Percentiles rank a stretch among this genome's conserved stretches.
Conservation (phyloP, 2,329 filamentous ascomycete genomes). For the Dichotomopilus funicola region DNA sequence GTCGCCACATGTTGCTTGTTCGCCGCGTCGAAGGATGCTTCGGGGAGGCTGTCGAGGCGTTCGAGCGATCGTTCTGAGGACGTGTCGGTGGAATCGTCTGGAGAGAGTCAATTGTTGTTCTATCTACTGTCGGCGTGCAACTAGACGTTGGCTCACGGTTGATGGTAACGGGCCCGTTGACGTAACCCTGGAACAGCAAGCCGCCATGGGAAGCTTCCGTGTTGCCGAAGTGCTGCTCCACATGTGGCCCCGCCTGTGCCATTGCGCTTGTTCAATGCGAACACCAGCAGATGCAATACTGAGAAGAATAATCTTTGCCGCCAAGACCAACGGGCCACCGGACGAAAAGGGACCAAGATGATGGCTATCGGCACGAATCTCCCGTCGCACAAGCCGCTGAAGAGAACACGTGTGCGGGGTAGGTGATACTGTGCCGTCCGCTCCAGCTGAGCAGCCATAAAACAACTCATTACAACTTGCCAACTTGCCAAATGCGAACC, state of each 20-base stretch:
- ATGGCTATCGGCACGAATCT: neutral
- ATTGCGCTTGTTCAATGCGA: constrained; percentile 5
- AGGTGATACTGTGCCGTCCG: too few species aligned
- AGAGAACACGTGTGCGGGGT: neutral
- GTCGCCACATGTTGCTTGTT: constrained; percentile 6
- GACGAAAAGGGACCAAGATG: neutral
- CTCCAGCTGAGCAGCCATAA: constrained; percentile 1
- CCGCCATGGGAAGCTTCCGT: constrained; percentile 12
- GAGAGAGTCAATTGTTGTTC: neutral
- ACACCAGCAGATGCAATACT: neutral
- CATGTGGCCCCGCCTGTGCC: constrained; percentile 5
- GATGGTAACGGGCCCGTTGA: constrained; percentile 9
- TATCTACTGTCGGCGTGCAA: neutral
- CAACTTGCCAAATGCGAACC: too few species aligned
- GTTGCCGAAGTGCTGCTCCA: constrained; percentile 11
- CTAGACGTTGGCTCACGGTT: constrained; percentile 8
- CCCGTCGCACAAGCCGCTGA: constrained; percentile 2
- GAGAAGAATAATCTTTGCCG: neutral
- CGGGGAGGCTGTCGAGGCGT: neutral
- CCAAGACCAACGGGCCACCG: neutral
- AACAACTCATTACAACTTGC: too few species aligned
- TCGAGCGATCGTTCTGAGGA: neutral
- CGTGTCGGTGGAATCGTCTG: neutral
- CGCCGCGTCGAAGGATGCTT: neutral
- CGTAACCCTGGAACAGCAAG: constrained; percentile 12